Evolutionary conservation across 305 asterid genomes (phyloP).

Genomic region (Salvia sclarea): DNA sequence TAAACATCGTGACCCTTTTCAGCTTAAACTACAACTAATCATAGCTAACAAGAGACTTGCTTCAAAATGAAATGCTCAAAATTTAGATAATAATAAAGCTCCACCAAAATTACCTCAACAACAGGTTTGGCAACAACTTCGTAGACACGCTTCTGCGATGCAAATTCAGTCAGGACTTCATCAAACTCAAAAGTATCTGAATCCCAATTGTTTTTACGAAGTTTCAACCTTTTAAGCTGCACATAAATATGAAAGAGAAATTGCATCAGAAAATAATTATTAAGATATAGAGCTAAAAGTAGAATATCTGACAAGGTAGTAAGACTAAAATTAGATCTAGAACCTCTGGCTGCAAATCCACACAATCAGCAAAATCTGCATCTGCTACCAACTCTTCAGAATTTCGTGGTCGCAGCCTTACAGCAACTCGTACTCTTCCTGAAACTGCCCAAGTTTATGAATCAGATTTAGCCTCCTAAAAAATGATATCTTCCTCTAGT

Average conservation of each 20-base stretch:
- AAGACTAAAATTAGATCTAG: constrained; percentile 25
- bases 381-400: constrained; percentile 90
- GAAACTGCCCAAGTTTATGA: constrained; percentile 50
- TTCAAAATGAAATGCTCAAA: constrained; percentile 5
- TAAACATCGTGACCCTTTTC: not conserved
- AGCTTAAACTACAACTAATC: not conserved
- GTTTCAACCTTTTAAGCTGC: constrained; percentile 91
- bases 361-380: constrained; percentile 99
- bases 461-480: constrained; percentile 16
- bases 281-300: constrained; percentile 5
- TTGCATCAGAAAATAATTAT: constrained; percentile 13
- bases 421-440: constrained; percentile 96
- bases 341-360: constrained; percentile 98
- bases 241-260: constrained; percentile 23
- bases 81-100: not conserved
- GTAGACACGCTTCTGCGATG: constrained; percentile 96
- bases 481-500: not conserved
- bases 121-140: constrained; percentile 99
- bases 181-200: constrained; percentile 96
- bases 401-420: constrained; percentile 89
- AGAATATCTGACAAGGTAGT: constrained; percentile 13
- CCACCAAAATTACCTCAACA: constrained; percentile 69
- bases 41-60: not conserved
- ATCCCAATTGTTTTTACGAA: constrained; percentile 97
- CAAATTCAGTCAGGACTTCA: constrained; percentile 87